phyloP scores from a whole-genome alignment of 768 basidiomycete species.

The Kwoniella bestiolae region DNA sequence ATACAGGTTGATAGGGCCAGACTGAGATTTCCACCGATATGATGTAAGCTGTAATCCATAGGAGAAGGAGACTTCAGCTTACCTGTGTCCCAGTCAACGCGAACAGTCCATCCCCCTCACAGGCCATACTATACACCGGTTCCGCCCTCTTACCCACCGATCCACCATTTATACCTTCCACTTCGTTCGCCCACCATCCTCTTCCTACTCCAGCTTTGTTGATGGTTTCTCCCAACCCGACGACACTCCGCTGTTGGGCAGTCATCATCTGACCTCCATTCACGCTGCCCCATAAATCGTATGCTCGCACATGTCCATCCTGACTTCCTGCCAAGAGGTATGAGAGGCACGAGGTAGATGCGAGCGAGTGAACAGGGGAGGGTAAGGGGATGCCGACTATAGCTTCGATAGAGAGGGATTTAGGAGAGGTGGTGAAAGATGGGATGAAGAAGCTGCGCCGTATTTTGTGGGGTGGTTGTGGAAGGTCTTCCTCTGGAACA shows the following conservation, averaged over 20 bases:
- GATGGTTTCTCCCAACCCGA: conserved; percentile 86
- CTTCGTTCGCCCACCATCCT: conserved; percentile 85
- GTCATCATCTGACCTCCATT: conserved; percentile 86
- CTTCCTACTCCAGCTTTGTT: conserved; percentile 85
- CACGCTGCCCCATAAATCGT: conserved; percentile 84
- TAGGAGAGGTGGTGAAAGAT: conserved; percentile 43
- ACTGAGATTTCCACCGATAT: conserved; percentile 61
- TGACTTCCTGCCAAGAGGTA: conserved; percentile 89
- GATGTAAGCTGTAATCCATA: neutral
- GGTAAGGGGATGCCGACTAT: conserved; percentile 90
- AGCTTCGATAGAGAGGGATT: conserved; percentile 83
- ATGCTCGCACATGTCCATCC: conserved; percentile 90
- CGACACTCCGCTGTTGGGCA: conserved; percentile 84
- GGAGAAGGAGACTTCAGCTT: conserved; percentile 48
- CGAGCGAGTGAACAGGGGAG: conserved; percentile 82
- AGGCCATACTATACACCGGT: conserved; percentile 85
- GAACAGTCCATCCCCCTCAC: conserved; percentile 95
- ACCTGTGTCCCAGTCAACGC: conserved; percentile 85
- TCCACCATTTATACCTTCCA: conserved; percentile 16
- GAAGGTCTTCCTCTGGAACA: conserved; percentile 5
- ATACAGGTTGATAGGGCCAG: conserved; percentile 88
- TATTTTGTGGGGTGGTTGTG: conserved; percentile 49
- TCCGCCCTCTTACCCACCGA: conserved; percentile 36
- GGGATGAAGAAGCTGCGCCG: conserved; percentile 55
- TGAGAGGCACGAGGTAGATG: conserved; percentile 81